Evolutionary conservation across 2,329 filamentous ascomycete genomes (phyloP), one percentile per base, ranked within the genome.

Genomic region (Elsinoe perseae): DNA sequence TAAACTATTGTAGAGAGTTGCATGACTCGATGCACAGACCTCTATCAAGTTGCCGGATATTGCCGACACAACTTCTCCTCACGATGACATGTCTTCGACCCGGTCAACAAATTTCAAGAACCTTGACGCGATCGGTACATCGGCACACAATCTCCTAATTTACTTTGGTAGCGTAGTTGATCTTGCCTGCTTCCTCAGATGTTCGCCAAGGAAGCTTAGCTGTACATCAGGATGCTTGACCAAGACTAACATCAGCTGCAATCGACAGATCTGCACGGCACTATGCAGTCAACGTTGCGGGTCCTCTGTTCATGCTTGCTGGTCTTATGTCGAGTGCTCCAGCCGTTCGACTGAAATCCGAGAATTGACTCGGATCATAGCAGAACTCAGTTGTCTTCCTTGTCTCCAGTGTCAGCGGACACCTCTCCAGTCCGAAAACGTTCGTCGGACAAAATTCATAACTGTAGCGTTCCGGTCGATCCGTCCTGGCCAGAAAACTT

Each of bases 201-300:
- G 18, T 23, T 43, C 40, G 18, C 40, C 40, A 43, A 43, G 40
- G 40, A 43, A 43, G 40, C 40, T 43, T 43, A 43, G 40, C 40
- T 23, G 40, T 4, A 43, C 40, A 23, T 43, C 40, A 23, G n/a
- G 8, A 23, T 23, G 40, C 40, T 43, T 43, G 40, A 43, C 12
- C 18, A 43, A 9, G 4, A 23, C 14, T 43, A 20, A 43, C 40
- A 43, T 43, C 40, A 43, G 21, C 18, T 36, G 40, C 21, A 4
- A 23, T 10, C 40, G 8, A 23, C 8, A 23, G 40, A 43, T 43
- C 40, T 20, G 21, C 40, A 43, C 18, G 40, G 40, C 18, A 23
- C 40, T 36, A 3, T 36, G n/a, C 32, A 4, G 32, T 3, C 32
- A 36, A 14, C 32, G n/a, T 6, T 36, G 32, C 32, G 32, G 32